phyloP scores from a whole-genome alignment of 768 basidiomycete genomes.

The Mycena filopes region DNA sequence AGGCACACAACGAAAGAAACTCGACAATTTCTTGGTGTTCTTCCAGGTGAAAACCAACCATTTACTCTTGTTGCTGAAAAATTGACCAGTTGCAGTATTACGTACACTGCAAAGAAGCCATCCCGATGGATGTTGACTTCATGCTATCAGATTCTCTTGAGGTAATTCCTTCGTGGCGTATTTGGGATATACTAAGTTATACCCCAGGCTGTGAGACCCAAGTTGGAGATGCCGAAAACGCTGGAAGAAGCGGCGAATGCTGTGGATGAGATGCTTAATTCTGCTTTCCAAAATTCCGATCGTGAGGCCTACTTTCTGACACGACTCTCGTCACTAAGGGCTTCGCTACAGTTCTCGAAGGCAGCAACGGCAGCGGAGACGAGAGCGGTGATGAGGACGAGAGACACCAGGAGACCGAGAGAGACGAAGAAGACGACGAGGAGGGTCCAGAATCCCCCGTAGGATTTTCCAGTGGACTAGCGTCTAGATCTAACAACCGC shows the following conservation, averaged over 20 bases:
- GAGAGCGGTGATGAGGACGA: slow-evolving; percentile 77
- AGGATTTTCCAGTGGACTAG: slow-evolving; percentile 33
- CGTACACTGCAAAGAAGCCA: slow-evolving; percentile 83
- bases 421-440: slow-evolving; percentile 75
- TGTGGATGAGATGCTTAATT: slow-evolving; percentile 90
- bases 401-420: slow-evolving; percentile 55
- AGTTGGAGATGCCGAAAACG: slow-evolving; percentile 72
- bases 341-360: slow-evolving; percentile 42
- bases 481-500: not conserved
- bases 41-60: slow-evolving; percentile 84
- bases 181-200: slow-evolving; percentile 2
- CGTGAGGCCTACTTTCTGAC: slow-evolving; percentile 51
- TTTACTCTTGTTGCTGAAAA: not conserved
- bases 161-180: slow-evolving; percentile 52
- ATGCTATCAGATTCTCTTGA: slow-evolving; percentile 96
- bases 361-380: slow-evolving; percentile 62
- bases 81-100: slow-evolving; percentile 70
- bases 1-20: slow-evolving; percentile 90
- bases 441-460: slow-evolving; percentile 67
- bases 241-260: slow-evolving; percentile 88
- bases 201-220: slow-evolving; percentile 85
- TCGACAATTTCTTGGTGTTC: slow-evolving; percentile 92
- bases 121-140: slow-evolving; percentile 99
- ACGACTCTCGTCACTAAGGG: slow-evolving; percentile 26
- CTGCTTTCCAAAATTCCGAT: slow-evolving; percentile 69